Conservation (phyloP, 2,329 filamentous ascomycete genomes). For the Cryoendolithus antarcticus region DNA sequence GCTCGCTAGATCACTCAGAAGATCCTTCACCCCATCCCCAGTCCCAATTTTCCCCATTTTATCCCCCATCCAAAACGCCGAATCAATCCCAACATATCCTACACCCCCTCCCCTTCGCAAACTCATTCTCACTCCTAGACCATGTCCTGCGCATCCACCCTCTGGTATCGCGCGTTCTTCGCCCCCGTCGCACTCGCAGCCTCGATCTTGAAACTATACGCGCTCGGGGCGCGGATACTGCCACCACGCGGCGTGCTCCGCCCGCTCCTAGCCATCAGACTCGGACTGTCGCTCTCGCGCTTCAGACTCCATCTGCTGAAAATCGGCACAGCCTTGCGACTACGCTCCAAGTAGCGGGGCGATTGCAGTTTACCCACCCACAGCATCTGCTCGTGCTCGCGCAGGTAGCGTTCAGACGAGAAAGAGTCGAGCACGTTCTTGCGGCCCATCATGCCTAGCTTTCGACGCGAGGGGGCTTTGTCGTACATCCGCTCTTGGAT, state of each 20-base stretch:
- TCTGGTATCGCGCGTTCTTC: background rate
- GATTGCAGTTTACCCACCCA: constrained; percentile 14
- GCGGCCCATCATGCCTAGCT: constrained; percentile 46
- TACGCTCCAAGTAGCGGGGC: constrained; percentile 8
- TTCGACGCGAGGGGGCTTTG: constrained; percentile 43
- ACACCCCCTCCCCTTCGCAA: background rate
- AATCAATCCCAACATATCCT: background rate
- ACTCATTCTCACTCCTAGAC: background rate
- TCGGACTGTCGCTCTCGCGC: constrained; percentile 5
- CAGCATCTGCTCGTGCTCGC: constrained; percentile 24
- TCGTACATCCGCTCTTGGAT: constrained; percentile 49
- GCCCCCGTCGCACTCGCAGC: constrained; percentile 1
- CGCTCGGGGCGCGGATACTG: constrained; percentile 2
- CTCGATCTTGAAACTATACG: constrained; percentile 6
- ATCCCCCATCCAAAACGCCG: background rate
- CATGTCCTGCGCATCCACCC: constrained; percentile 5
- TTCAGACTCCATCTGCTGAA: constrained; percentile 5
- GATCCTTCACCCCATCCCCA: no score
- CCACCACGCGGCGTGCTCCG: constrained; percentile 1
- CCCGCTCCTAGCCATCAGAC: constrained; percentile 4
- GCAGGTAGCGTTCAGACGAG: constrained; percentile 46
- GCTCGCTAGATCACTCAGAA: no score
- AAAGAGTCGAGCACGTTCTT: constrained; percentile 48
- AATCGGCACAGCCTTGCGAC: constrained; percentile 4
- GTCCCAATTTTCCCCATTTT: background rate